Evolutionary conservation across 345 rosid genomes (phyloP).

Genomic region (Eucalyptus tenuipes): DNA sequence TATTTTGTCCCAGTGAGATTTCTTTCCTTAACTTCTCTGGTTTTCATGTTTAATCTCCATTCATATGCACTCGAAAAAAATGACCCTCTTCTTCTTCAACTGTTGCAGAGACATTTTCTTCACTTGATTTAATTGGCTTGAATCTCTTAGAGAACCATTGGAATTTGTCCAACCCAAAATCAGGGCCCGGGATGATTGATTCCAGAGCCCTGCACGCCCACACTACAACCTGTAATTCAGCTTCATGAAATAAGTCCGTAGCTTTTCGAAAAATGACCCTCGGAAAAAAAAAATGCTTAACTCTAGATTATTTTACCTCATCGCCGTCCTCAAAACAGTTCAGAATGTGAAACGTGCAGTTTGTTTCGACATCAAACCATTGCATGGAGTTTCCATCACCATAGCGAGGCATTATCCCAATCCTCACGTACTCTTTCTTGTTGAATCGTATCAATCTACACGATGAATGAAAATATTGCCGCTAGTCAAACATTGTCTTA

Average conservation of each 20-base stretch:
- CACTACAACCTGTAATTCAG: slow-evolving; percentile 16
- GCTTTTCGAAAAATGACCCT: neutral
- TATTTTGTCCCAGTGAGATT: slow-evolving; percentile 7
- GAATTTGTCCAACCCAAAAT: slow-evolving; percentile 8
- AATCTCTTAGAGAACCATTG: slow-evolving; percentile 14
- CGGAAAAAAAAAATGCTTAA: neutral
- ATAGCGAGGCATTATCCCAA: slow-evolving; percentile 43
- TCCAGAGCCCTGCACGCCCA: slow-evolving; percentile 31
- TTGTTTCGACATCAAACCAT: slow-evolving; percentile 29
- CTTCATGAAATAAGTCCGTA: neutral
- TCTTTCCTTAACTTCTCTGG: slow-evolving; percentile 26
- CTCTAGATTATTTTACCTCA: slow-evolving; percentile 8
- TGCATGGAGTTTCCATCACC: slow-evolving; percentile 25
- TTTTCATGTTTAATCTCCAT: slow-evolving; percentile 33
- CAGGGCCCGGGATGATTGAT: slow-evolving; percentile 20
- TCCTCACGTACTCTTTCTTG: slow-evolving; percentile 22
- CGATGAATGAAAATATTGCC: neutral
- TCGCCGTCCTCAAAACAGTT: slow-evolving; percentile 37
- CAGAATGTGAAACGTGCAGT: slow-evolving; percentile 25
- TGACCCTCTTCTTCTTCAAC: neutral
- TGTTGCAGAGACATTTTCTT: neutral
- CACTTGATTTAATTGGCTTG: neutral
- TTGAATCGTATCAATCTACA: slow-evolving; percentile 20
- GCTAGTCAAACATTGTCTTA: neutral
- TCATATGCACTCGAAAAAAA: slow-evolving; percentile 17